These are phyloP conservation scores for Sideroxylon spinosum DNA, from an alignment of 179 eudicot genomes.

Conservation along the genomic window DNA sequence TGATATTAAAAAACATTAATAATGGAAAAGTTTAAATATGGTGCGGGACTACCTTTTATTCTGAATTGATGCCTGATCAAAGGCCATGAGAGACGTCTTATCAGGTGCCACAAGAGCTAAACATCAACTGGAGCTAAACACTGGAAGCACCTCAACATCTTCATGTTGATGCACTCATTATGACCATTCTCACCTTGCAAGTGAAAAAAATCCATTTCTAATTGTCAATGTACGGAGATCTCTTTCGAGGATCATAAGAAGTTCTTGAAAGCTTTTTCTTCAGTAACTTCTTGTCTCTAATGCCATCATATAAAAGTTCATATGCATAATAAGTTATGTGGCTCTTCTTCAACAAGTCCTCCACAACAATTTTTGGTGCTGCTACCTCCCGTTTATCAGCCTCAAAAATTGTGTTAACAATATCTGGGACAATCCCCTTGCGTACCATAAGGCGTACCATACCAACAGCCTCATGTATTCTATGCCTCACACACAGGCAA, in stretches of 20 bases:
- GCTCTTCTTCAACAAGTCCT: conserved; percentile 74
- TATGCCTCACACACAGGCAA: conserved; percentile 70
- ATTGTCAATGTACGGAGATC: background rate
- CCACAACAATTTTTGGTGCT: conserved; percentile 90
- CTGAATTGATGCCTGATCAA: background rate
- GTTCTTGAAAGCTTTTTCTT: conserved; percentile 32
- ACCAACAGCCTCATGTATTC: conserved; percentile 63
- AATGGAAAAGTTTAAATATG: background rate
- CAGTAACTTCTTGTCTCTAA: conserved; percentile 65
- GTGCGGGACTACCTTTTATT: conserved; percentile 2
- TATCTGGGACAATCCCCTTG: conserved; percentile 76
- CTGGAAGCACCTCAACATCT: background rate
- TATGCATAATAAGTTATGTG: conserved; percentile 76
- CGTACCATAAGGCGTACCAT: conserved; percentile 65
- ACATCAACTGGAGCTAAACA: background rate
- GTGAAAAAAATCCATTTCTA: background rate
- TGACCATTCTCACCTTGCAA: background rate
- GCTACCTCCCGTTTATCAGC: conserved; percentile 75
- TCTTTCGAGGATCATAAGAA: conserved; percentile 1
- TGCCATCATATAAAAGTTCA: conserved; percentile 72
- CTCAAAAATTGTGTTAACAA: conserved; percentile 60
- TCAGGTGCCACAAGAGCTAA: conserved; percentile 10
- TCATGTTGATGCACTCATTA: background rate
- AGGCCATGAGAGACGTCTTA: background rate
- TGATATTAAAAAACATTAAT: background rate